Conservation (phyloP, 2,329 filamentous ascomycete genomes). For the Colletotrichum cordylinicola region DNA sequence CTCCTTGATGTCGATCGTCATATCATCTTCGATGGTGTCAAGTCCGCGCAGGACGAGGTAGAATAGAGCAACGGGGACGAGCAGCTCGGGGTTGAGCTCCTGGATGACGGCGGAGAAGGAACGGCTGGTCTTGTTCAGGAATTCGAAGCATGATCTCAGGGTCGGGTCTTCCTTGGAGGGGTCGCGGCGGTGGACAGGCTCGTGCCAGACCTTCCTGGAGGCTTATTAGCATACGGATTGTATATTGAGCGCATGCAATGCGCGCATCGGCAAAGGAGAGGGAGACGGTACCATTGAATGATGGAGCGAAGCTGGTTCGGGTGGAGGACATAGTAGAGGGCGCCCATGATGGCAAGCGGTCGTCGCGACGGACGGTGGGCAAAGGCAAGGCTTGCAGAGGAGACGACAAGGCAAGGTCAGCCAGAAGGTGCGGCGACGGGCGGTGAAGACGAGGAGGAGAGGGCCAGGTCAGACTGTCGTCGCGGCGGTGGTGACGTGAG, state of each 20-base stretch:
- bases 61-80: slow-evolving; percentile 88
- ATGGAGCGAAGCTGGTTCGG: slow-evolving; percentile 81
- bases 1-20: slow-evolving; percentile 80
- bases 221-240: neutral
- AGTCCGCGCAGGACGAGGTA: slow-evolving; percentile 91
- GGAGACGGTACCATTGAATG: slow-evolving; percentile 77
- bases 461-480: neutral
- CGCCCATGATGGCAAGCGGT: slow-evolving; percentile 55
- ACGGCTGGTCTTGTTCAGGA: slow-evolving; percentile 86
- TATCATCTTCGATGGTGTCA: slow-evolving; percentile 99
- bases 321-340: slow-evolving; percentile 77
- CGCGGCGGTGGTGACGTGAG: neutral
- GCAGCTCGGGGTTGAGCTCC: slow-evolving; percentile 92
- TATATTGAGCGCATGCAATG: neutral
- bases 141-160: slow-evolving; percentile 83
- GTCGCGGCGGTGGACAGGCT: slow-evolving; percentile 86
- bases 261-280: neutral
- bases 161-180: slow-evolving; percentile 75
- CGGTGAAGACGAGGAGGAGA: neutral
- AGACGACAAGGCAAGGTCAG: neutral
- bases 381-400: neutral
- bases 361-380: slow-evolving; percentile 1
- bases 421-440: neutral
- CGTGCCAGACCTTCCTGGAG: slow-evolving; percentile 92
- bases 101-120: slow-evolving; percentile 94